Percentiles rank a stretch among this genome's conserved stretches.
These are phyloP conservation scores for Rhynchospora pubera DNA, from an alignment of 176 grass and related monocot genomes.

Conservation along the genomic window DNA sequence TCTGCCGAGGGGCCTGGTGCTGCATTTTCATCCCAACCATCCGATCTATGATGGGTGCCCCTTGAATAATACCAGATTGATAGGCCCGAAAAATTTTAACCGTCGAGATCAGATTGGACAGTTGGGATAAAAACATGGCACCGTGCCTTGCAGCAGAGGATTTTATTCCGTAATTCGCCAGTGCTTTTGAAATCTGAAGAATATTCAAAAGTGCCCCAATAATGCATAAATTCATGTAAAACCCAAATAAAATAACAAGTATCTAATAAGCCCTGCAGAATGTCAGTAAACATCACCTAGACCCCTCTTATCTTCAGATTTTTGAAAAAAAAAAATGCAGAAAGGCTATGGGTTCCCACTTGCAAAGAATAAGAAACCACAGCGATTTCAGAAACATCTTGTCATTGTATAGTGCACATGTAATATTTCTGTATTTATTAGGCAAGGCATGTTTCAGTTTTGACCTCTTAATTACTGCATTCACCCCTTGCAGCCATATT, in stretches of 20 bases:
- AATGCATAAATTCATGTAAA: background rate
- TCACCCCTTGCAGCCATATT: background rate
- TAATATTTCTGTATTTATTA: background rate
- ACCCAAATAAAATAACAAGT: background rate
- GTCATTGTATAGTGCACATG: background rate
- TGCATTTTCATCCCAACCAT: too few relatives aligned
- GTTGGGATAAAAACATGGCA: too few relatives aligned
- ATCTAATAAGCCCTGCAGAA: too few relatives aligned
- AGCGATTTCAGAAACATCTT: background rate
- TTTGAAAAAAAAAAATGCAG: background rate
- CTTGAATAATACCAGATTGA: too few relatives aligned
- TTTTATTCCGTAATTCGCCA: background rate
- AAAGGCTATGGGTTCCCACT: background rate
- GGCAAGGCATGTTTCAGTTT: background rate
- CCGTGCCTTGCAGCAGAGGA: too few relatives aligned
- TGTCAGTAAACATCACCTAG: background rate
- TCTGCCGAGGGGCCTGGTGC: too few relatives aligned
- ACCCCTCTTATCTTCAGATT: background rate
- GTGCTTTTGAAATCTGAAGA: background rate
- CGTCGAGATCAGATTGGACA: too few relatives aligned
- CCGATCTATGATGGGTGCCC: too few relatives aligned
- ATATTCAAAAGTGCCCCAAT: background rate
- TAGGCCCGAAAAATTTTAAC: too few relatives aligned
- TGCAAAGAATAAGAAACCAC: background rate
- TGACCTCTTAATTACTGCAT: background rate